These are phyloP conservation scores for Ramaria rubella DNA, from an alignment of 768 basidiomycete species.

Conservation along the genomic window DNA sequence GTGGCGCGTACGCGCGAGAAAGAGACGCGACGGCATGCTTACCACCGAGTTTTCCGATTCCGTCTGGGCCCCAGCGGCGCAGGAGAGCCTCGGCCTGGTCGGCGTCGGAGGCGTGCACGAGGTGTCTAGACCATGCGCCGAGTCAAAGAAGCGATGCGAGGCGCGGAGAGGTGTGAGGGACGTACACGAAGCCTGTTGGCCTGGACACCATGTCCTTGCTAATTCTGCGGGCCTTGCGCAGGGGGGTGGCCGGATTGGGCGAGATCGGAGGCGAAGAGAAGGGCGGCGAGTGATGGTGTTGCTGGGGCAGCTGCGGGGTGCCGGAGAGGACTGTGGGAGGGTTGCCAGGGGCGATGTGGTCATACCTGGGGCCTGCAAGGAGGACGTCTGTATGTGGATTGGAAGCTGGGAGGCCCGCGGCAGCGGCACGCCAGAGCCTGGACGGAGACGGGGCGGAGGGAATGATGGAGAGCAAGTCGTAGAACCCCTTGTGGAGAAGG, in stretches of 20 bases:
- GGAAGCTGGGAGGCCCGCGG: no score
- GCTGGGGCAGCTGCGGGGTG: no score
- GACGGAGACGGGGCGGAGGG: conserved; percentile 60
- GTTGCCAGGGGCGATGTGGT: conserved; percentile 38
- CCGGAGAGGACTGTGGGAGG: conserved; percentile 19
- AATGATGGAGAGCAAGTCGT: conserved; percentile 75
- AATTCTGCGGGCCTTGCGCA: conserved; percentile 56
- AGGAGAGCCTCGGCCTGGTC: conserved; percentile 84
- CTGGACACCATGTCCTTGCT: conserved; percentile 87
- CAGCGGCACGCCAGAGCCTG: conserved; percentile 52
- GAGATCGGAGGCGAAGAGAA: conserved; percentile 23
- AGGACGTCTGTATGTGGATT: conserved; percentile 35
- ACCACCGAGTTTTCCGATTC: conserved; percentile 85
- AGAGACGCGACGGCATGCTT: conserved; percentile 23
- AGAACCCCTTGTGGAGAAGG: conserved; percentile 84
- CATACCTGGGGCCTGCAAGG: conserved; percentile 64
- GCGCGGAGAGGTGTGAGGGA: conserved; percentile 18
- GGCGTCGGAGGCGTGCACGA: conserved; percentile 86
- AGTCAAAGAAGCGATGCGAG: background rate
- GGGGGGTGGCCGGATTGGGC: conserved; percentile 25
- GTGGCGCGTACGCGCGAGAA: conserved; percentile 9
- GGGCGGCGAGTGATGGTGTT: no score
- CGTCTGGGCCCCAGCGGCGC: conserved; percentile 83
- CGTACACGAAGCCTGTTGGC: conserved; percentile 81
- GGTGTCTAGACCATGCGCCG: conserved; percentile 53